phyloP scores from a whole-genome alignment of 306 rosid genomes.

The Amphicarpaea edgeworthii region DNA sequence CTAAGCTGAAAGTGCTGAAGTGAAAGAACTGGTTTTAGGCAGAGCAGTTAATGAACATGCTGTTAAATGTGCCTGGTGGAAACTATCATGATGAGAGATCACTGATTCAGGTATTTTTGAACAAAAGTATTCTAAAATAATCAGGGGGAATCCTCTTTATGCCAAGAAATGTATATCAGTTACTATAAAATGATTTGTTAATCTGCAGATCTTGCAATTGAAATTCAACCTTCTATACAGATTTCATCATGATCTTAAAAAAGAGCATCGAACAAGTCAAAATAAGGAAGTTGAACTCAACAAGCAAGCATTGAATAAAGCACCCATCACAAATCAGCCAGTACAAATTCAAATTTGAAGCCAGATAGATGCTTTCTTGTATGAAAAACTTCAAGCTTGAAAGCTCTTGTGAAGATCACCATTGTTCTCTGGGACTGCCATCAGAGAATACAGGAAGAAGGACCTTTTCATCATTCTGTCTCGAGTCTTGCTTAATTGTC shows the following conservation, averaged over 20 bases:
- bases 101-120: neutral
- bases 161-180: slow-evolving; percentile 7
- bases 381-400: neutral
- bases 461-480: neutral
- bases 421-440: slow-evolving; percentile 13
- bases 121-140: neutral
- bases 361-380: neutral
- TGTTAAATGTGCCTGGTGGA: neutral
- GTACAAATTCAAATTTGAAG: slow-evolving; percentile 23
- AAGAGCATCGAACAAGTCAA: slow-evolving; percentile 12
- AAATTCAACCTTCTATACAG: slow-evolving; percentile 7
- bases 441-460: slow-evolving; percentile 29
- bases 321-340: slow-evolving; percentile 15
- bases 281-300: slow-evolving; percentile 3
- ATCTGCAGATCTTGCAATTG: neutral
- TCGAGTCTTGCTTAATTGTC: neutral
- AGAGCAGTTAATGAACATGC: neutral
- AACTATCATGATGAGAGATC: neutral
- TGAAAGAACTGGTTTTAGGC: neutral
- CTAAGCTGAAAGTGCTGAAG: neutral
- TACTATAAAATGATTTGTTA: neutral
- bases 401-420: slow-evolving; percentile 6
- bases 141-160: neutral
- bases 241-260: neutral
- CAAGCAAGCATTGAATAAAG: neutral